Evolutionary conservation across 2,329 filamentous ascomycete genomes (phyloP).

Genomic region (Arthroderma sp.): DNA sequence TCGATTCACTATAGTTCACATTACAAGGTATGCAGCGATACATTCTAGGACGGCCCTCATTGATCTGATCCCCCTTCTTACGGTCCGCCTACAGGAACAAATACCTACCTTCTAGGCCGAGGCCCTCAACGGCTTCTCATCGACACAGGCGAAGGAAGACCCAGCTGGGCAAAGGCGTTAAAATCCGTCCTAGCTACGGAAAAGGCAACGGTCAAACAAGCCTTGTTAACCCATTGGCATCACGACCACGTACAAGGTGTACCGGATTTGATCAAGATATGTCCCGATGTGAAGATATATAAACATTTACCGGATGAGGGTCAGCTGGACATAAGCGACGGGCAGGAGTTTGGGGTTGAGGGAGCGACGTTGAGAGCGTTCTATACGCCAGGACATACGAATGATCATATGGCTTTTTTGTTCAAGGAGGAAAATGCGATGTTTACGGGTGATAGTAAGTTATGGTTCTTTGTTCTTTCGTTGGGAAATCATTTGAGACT

Average conservation of each 20-base stretch:
- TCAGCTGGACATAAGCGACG: constrained; percentile 44
- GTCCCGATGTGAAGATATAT: constrained; percentile 50
- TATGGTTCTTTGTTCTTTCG: neutral
- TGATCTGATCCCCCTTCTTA: neutral
- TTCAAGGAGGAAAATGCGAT: constrained; percentile 66
- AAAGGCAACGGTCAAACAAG: constrained; percentile 52
- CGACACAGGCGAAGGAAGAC: constrained; percentile 75
- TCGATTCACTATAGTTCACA: constrained; percentile 33
- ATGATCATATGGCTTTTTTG: constrained; percentile 68
- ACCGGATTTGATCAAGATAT: constrained; percentile 50
- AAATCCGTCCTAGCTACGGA: constrained; percentile 52
- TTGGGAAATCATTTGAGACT: neutral
- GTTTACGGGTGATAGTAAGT: constrained; percentile 66
- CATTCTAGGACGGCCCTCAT: neutral
- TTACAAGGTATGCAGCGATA: constrained; percentile 38
- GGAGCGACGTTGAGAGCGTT: constrained; percentile 51
- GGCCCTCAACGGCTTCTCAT: constrained; percentile 64
- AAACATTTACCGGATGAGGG: constrained; percentile 47
- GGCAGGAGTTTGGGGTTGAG: constrained; percentile 40
- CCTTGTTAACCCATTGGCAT: constrained; percentile 86
- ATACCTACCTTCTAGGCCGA: constrained; percentile 82
- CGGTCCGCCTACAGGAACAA: constrained; percentile 47
- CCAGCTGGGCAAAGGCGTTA: constrained; percentile 58
- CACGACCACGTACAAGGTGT: constrained; percentile 72
- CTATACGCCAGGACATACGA: constrained; percentile 61